phyloP scores from a whole-genome alignment of 108 stramenopile species.

The Pseudonitzschia pungens region DNA sequence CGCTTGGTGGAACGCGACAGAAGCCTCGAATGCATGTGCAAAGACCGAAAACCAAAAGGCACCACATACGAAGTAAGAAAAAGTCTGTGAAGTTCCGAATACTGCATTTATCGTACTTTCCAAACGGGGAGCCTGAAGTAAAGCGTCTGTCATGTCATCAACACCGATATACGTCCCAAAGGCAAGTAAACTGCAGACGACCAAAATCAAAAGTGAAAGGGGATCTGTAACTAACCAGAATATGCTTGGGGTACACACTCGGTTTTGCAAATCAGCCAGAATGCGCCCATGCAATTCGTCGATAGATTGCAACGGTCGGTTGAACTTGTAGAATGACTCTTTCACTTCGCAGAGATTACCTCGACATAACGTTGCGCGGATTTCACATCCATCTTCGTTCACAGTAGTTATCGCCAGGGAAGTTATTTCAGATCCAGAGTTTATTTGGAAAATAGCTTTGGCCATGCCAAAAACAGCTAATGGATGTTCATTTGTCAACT shows the following conservation, averaged over 20 bases:
- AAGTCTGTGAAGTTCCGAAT: constrained; percentile 26
- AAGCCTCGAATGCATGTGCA: constrained; percentile 32
- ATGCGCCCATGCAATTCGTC: constrained; percentile 15
- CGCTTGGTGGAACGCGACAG: constrained; percentile 13
- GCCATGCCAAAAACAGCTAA: constrained; percentile 25
- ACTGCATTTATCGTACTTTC: constrained; percentile 9
- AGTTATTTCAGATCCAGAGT: constrained; percentile 21
- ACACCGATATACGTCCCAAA: constrained; percentile 28
- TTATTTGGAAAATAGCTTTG: background rate
- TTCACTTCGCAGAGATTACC: constrained; percentile 40
- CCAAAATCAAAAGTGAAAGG: constrained; percentile 29
- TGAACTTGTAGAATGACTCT: constrained; percentile 29
- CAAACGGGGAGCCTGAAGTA: constrained; percentile 13
- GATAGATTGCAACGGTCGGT: constrained; percentile 16
- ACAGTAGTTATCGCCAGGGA: constrained; percentile 27
- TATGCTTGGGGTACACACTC: constrained; percentile 34
- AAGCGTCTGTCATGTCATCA: constrained; percentile 14
- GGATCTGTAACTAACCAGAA: constrained; percentile 42
- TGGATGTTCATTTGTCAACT: constrained; percentile 14
- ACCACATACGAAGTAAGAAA: constrained; percentile 12
- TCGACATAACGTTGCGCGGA: constrained; percentile 27
- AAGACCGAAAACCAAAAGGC: constrained; percentile 30
- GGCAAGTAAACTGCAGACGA: constrained; percentile 20
- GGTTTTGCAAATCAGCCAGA: constrained; percentile 22
- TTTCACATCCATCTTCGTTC: constrained; percentile 23